These are phyloP conservation scores for Crucihimalaya himalaica DNA, from an alignment of 345 rosid genomes.

Conservation along the genomic window DNA sequence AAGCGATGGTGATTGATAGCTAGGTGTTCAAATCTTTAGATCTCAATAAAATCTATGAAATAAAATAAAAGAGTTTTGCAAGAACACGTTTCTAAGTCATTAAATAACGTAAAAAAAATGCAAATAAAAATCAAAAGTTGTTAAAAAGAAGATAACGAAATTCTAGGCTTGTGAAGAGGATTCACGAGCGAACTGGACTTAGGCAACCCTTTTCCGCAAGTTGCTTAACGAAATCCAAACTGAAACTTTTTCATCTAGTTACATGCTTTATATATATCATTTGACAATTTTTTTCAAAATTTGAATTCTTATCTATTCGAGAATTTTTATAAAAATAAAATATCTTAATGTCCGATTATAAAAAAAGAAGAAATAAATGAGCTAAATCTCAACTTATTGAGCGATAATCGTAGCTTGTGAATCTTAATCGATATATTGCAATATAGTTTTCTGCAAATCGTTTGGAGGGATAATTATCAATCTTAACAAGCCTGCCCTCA, in stretches of 20 bases:
- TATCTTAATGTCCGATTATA: no score
- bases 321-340: no score
- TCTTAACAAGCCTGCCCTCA: no score
- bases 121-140: neutral
- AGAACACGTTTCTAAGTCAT: constrained; percentile 18
- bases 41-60: neutral
- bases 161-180: constrained; percentile 21
- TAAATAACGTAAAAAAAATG: neutral
- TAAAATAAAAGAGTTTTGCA: constrained; percentile 9
- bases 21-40: neutral
- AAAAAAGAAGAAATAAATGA: neutral
- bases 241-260: neutral
- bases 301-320: no score
- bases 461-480: no score
- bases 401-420: neutral
- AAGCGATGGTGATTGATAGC: neutral
- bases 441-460: no score
- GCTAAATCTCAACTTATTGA: neutral
- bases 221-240: neutral
- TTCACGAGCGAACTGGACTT: constrained; percentile 3
- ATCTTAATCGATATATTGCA: no score
- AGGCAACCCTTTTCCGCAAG: constrained; percentile 7
- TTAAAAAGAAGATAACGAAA: constrained; percentile 7
- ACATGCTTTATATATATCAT: no score
- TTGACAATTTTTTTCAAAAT: no score